Evolutionary conservation across 345 rosid species (phyloP), one percentile per base, ranked within the genome.

Genomic region (Camelina sativa): DNA sequence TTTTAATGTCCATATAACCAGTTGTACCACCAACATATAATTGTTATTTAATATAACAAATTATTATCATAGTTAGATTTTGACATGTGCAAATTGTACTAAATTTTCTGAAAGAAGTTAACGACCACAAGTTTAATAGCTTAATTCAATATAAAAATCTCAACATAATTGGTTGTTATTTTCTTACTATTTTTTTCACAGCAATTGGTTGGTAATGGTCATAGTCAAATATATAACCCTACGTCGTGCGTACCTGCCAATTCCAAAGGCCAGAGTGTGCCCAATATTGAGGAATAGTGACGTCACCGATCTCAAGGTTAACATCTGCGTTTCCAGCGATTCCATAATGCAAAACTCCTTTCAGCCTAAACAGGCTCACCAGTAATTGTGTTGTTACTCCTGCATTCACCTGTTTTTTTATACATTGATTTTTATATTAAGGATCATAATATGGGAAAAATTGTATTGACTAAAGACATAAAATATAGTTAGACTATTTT

Each of bases 251-350:
- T 19, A 50, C 55, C 91, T 91, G 92, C 90, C 96, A 92, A 74
- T 71, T 83, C 97, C 94, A 92, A 25, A 92, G 96, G 28, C 88
- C 90, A 9, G 84, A 37, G 40, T 90, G 94, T 40, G 96, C 92
- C 97, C 97, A 89, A 44, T 52, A 80, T 8, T 35, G 69, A 40
- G 91, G 90, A 61, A 89, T 81, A 2, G 95, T 86, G 1, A 87
- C 87, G 52, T 87, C 89, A 13, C 88, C 95, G 20, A 89, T 84
- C 64, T 84, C 75, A 50, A 89, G 87, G n/a, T 75, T 7, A 37
- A 83, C 82, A 61, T 89, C 82, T 69, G 87, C 90, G 57, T 89
- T 89, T 43, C 91, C 97, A 12, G 92, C 92, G 23, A 92, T 86
- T 76, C 92, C 97, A 64, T 85, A 81, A 75, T 88, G 97, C 61